Percentiles rank a stretch among this genome's conserved stretches.
Evolutionary conservation across 208 protist genomes (phyloP).

Genomic region (Acanthamoeba triangularis): DNA sequence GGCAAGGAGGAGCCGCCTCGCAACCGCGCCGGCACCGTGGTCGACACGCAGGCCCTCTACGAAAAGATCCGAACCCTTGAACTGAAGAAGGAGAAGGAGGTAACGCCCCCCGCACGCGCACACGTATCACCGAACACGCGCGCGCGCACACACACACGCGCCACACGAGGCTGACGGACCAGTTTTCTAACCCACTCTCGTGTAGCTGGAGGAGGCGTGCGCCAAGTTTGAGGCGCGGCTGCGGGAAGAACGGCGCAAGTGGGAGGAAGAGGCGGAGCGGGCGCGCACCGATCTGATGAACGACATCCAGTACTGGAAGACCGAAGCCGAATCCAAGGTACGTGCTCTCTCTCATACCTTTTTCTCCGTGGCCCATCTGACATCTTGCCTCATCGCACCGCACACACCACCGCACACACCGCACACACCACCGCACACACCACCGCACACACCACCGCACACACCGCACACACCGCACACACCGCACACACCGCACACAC

Average conservation of each 20-base stretch:
- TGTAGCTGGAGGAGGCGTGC: neutral
- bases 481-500: neutral
- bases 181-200: neutral
- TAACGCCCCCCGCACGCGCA: neutral
- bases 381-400: neutral
- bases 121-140: neutral
- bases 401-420: neutral
- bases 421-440: neutral
- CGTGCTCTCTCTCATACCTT: neutral
- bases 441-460: too few relatives aligned
- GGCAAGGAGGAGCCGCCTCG: neutral
- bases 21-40: neutral
- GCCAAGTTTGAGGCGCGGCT: neutral
- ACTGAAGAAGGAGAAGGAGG: constrained; percentile 40
- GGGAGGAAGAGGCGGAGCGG: constrained; percentile 31
- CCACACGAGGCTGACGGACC: too few relatives aligned
- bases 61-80: constrained; percentile 10
- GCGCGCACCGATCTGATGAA: neutral
- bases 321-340: constrained; percentile 11
- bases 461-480: neutral
- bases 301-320: constrained; percentile 42
- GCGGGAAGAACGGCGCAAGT: neutral
- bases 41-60: constrained; percentile 47
- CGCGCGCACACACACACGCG: too few relatives aligned
- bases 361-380: neutral